phyloP scores from a whole-genome alignment of 257 asterid genomes.

The Rubia yunnanensis region DNA sequence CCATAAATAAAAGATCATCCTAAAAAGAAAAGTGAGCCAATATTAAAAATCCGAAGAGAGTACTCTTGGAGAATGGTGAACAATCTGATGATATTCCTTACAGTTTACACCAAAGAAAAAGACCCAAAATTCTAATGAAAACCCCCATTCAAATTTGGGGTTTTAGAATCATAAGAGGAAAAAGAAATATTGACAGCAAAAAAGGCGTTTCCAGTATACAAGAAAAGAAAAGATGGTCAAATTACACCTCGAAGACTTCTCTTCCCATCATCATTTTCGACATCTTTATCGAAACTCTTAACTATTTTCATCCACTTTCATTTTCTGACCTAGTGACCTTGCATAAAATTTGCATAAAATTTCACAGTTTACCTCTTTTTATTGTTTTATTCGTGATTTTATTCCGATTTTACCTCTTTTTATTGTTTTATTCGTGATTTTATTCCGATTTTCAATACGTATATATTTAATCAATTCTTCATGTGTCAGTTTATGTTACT shows the following conservation, averaged over 20 bases:
- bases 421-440: not conserved
- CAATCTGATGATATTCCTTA: slow-evolving; percentile 28
- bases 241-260: slow-evolving; percentile 86
- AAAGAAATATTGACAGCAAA: slow-evolving; percentile 69
- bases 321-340: slow-evolving; percentile 20
- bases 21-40: too few species aligned
- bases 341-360: slow-evolving; percentile 7
- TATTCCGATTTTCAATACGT: too few species aligned
- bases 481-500: too few species aligned
- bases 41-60: too few species aligned
- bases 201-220: slow-evolving; percentile 49
- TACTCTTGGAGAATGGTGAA: slow-evolving; percentile 35
- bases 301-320: slow-evolving; percentile 15
- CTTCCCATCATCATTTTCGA: slow-evolving; percentile 54
- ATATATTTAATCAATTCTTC: too few species aligned
- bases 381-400: not conserved
- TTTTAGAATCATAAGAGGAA: slow-evolving; percentile 15
- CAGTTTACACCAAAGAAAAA: slow-evolving; percentile 19
- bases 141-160: slow-evolving; percentile 19
- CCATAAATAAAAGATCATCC: too few species aligned
- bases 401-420: not conserved
- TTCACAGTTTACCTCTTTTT: not conserved
- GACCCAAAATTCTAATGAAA: not conserved
- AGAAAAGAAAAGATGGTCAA: slow-evolving; percentile 81
- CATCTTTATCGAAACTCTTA: slow-evolving; percentile 81